Conservation (phyloP, 768 basidiomycete species). For the Auriculariales sp. region DNA sequence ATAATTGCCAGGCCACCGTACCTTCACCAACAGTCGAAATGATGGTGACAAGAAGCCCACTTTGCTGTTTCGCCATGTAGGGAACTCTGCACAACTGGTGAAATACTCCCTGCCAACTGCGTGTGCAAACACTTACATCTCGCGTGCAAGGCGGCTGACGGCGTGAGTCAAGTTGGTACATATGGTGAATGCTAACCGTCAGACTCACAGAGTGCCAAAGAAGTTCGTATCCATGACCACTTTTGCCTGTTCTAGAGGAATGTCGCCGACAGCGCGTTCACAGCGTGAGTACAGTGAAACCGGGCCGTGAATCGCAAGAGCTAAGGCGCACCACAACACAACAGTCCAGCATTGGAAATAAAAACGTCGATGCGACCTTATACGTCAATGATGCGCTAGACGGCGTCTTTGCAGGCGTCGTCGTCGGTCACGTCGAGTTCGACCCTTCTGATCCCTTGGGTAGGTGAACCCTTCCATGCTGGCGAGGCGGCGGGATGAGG, state of each 20-base stretch:
- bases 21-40: constrained; percentile 55
- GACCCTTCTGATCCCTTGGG: constrained; percentile 28
- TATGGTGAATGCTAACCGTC: constrained; percentile 12
- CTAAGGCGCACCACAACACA: constrained; percentile 22
- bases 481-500: constrained; percentile 51
- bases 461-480: constrained; percentile 41
- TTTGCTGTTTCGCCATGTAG: constrained; percentile 48
- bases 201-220: constrained; percentile 33
- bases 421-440: constrained; percentile 51
- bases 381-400: constrained; percentile 35
- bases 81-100: constrained; percentile 24
- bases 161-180: constrained; percentile 21
- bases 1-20: constrained; percentile 18
- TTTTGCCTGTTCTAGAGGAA: constrained; percentile 36
- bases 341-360: constrained; percentile 63
- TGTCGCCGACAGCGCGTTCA: constrained; percentile 34
- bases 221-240: constrained; percentile 52
- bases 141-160: neutral
- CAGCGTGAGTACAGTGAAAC: neutral
- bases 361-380: constrained; percentile 57
- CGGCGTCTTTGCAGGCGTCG: constrained; percentile 33
- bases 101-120: neutral
- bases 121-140: neutral
- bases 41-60: constrained; percentile 59
- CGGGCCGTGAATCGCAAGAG: neutral